phyloP scores from a whole-genome alignment of 176 grass and related monocot species.

The Chloris gayana region DNA sequence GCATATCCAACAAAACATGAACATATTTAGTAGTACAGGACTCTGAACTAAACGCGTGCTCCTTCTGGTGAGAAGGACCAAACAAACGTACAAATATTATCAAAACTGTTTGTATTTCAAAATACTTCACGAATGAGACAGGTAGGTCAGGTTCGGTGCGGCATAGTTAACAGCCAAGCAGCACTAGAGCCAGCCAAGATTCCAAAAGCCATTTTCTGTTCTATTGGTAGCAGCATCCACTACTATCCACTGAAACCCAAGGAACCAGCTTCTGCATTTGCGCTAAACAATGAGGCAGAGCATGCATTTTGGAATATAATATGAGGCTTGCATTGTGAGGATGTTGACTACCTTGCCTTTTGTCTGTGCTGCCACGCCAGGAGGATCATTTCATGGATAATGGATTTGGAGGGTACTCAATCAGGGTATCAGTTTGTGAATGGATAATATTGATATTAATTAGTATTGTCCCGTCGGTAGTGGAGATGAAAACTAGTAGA shows the following conservation, averaged over 20 bases:
- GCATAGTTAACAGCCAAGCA: too few species aligned
- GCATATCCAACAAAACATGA: too few species aligned
- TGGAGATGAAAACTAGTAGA: neutral
- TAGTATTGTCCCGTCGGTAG: neutral
- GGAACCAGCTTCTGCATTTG: constrained; percentile 3
- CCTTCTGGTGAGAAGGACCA: too few species aligned
- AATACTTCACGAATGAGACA: too few species aligned
- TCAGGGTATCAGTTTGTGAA: neutral
- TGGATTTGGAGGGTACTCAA: constrained; percentile 28
- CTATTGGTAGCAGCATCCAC: constrained; percentile 40
- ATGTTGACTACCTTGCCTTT: constrained; percentile 34
- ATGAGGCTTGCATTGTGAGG: constrained; percentile 17
- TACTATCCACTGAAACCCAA: constrained; percentile 30
- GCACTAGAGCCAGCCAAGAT: neutral
- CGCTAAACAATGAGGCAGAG: neutral
- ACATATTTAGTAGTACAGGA: too few species aligned
- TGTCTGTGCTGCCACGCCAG: constrained; percentile 44
- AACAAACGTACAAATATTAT: too few species aligned
- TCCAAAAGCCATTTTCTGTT: constrained; percentile 44
- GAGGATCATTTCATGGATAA: constrained; percentile 43
- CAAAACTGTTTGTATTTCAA: too few species aligned
- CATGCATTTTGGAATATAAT: constrained; percentile 12
- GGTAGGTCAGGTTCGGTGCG: too few species aligned
- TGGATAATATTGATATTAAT: neutral
- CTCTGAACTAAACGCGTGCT: too few species aligned